phyloP scores from a whole-genome alignment of 2,329 filamentous ascomycete species.

The Fusarium sp. region DNA sequence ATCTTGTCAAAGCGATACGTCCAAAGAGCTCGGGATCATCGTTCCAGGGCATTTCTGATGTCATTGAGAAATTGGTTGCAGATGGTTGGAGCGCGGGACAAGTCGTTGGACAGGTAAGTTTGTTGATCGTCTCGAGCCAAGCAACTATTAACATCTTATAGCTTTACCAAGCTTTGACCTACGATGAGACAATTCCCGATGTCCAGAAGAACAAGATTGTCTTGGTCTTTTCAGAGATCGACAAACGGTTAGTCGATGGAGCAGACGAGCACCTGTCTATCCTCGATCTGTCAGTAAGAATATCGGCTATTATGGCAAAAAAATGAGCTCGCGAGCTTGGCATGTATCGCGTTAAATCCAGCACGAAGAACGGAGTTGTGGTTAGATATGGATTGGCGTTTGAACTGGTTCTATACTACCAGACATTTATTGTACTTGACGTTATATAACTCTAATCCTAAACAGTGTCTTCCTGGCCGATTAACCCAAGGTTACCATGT shows the following conservation, averaged over 20 bases:
- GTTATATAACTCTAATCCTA: slow-evolving; percentile 30
- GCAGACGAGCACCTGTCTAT: slow-evolving; percentile 95
- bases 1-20: slow-evolving; percentile 80
- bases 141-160: slow-evolving; percentile 51
- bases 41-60: slow-evolving; percentile 81
- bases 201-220: slow-evolving; percentile 92
- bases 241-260: slow-evolving; percentile 94
- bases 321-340: slow-evolving; percentile 44
- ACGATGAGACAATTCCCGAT: slow-evolving; percentile 86
- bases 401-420: slow-evolving; percentile 38
- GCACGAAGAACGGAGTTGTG: slow-evolving; percentile 42
- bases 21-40: slow-evolving; percentile 73
- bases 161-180: slow-evolving; percentile 86
- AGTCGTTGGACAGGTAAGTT: slow-evolving; percentile 79
- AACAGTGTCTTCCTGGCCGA: slow-evolving; percentile 55
- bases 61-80: slow-evolving; percentile 90
- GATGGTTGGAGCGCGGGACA: slow-evolving; percentile 98
- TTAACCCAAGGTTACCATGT: slow-evolving; percentile 67
- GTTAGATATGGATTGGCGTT: slow-evolving; percentile 45
- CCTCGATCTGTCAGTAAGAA: slow-evolving; percentile 84
- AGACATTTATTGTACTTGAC: slow-evolving; percentile 32
- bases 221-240: slow-evolving; percentile 89
- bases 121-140: neutral
- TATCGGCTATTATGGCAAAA: slow-evolving; percentile 77
- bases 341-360: slow-evolving; percentile 15